A percentile compares a stretch with the other conserved stretches of the same genome.
Evolutionary conservation across 2,329 filamentous ascomycete genomes (phyloP).

Genomic region (Pleurostoma richardsiae): DNA sequence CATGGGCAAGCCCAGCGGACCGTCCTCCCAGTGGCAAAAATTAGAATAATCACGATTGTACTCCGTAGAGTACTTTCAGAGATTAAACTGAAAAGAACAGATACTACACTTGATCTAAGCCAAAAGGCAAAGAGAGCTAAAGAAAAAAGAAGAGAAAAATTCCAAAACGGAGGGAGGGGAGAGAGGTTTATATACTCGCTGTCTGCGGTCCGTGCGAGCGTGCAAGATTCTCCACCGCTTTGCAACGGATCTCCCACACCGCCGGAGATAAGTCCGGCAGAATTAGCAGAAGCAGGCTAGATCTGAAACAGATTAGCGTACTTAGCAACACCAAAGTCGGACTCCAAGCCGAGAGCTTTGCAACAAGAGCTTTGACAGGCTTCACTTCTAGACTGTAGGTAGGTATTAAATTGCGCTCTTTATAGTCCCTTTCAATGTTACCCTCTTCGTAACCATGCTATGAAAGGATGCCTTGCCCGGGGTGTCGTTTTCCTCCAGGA

Average conservation of each 20-base stretch:
- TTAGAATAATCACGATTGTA: conserved; percentile 66
- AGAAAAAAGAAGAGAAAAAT: conserved; percentile 44
- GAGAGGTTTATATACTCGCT: conserved; percentile 3
- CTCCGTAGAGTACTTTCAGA: conserved; percentile 64
- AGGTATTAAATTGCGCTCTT: too few relatives aligned
- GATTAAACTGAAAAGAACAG: conserved; percentile 83
- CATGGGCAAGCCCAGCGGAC: conserved; percentile 67
- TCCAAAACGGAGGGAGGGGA: neutral
- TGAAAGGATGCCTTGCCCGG: too few relatives aligned
- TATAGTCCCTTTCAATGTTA: too few relatives aligned
- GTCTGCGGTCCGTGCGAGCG: neutral
- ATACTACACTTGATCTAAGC: conserved; percentile 73
- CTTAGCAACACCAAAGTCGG: too few relatives aligned
- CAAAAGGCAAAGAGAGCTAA: conserved; percentile 33
- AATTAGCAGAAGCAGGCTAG: too few relatives aligned
- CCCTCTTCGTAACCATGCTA: too few relatives aligned
- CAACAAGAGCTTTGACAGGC: too few relatives aligned
- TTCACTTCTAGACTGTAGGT: too few relatives aligned
- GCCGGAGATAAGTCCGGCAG: neutral
- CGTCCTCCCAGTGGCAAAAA: conserved; percentile 53
- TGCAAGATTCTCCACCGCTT: neutral
- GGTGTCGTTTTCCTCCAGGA: too few relatives aligned
- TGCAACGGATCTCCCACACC: neutral
- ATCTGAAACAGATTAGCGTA: too few relatives aligned
- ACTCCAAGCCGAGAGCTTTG: too few relatives aligned